Evolutionary conservation across 352 stramenopile species (phyloP).

Genomic region (Pythium monospermum): DNA sequence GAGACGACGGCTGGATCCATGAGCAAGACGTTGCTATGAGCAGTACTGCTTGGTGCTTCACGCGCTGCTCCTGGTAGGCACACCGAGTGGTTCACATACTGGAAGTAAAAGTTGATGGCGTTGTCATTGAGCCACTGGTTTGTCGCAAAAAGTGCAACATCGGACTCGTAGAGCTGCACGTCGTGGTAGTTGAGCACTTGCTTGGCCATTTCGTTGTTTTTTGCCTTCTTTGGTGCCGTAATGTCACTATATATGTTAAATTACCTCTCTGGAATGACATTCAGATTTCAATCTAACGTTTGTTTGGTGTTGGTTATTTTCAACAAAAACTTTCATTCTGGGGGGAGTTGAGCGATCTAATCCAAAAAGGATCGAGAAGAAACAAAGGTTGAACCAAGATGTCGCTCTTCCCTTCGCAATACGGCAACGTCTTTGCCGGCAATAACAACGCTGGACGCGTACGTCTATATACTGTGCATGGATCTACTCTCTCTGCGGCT

Average conservation of each 20-base stretch:
- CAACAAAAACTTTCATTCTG: too few species aligned
- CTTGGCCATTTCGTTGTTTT: slow-evolving; percentile 20
- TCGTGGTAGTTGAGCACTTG: slow-evolving; percentile 78
- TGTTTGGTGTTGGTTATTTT: too few species aligned
- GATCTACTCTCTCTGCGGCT: not conserved
- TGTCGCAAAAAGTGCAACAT: slow-evolving; percentile 60
- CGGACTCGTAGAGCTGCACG: slow-evolving; percentile 76
- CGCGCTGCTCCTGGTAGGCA: slow-evolving; percentile 13
- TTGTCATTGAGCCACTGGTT: slow-evolving; percentile 82
- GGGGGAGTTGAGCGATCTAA: too few species aligned
- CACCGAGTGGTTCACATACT: slow-evolving; percentile 48
- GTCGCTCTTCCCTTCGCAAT: slow-evolving; percentile 71
- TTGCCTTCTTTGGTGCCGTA: not conserved
- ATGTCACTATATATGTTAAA: too few species aligned
- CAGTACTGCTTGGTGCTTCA: too few species aligned
- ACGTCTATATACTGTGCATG: slow-evolving; percentile 12
- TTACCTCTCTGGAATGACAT: not conserved
- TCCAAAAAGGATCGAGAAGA: slow-evolving; percentile 18
- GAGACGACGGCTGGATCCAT: slow-evolving; percentile 77
- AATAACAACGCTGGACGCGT: slow-evolving; percentile 48
- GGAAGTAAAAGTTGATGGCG: slow-evolving; percentile 80
- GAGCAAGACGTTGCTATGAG: slow-evolving; percentile 39
- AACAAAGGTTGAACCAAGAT: slow-evolving; percentile 5
- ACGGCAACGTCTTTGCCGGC: slow-evolving; percentile 74
- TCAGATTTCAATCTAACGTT: slow-evolving; percentile 16